Base-by-base conservation (phyloP, 1,284 basidiomycete genomes). In the Puccinia hordei region DNA sequence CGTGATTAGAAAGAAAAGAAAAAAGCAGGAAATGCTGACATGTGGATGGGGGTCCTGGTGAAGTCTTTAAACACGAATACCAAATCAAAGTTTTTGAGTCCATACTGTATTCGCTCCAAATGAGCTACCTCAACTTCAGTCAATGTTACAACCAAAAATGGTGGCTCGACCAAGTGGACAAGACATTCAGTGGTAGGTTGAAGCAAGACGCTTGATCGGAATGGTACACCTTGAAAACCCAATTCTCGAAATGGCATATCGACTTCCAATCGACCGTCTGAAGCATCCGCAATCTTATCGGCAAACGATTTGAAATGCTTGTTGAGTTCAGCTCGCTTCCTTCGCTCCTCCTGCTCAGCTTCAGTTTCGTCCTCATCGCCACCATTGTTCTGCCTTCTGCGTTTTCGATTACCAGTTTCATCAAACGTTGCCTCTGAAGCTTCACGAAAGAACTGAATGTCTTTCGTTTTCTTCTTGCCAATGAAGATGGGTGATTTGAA, bases 391-490 rank as follows among this genome's bases (percentile, higher is more conserved):
- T 96, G 93, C 38, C 75, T 63, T 87, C 97, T 95, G 81, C 97
- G 91, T 87, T 98, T 99, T 83, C 95, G 90, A 85, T 98, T 98
- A n/a, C 96, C 96, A 0, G 95, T 98, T 87, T 99, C 97, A 85
- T 99, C 97, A 85, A 98, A 99, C 83, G 96, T 93, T 51, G 96
- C 94, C 84, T 99, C 97, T 0, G 94, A 93, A 1, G 95, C 97
- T 87, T 99, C 97, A 33, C 97, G 93, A 88, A 93, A 97, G 87
- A 99, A 98, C 90, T 99, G 97, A 12, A 99, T 90, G 85, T 99
- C 97, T 91, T 92, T 93, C 24, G 95, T 92, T 87, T 99, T 99
- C 87, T 95, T 96, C 89, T 99, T 99, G 82, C 97, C 96, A 83
- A 99, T 92, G 90, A 99, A 95, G 86, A 99, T 99, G 2, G 97